phyloP scores from a whole-genome alignment of 2,329 filamentous ascomycete genomes.

The Scedosporium dehoogii region DNA sequence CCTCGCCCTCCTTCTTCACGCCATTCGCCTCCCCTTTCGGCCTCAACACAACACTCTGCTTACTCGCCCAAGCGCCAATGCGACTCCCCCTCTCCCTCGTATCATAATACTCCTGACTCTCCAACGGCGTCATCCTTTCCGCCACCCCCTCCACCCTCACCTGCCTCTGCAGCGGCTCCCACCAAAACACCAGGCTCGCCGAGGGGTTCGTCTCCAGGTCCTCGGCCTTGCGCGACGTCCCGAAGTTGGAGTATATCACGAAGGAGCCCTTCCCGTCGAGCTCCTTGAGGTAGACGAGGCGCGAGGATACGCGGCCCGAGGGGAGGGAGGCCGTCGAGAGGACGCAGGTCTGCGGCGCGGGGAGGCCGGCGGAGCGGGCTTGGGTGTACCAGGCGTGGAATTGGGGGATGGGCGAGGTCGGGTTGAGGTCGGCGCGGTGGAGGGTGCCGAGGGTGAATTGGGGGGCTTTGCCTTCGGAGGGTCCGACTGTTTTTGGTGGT shows the following conservation, averaged over 20 bases:
- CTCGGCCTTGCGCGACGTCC: conserved; percentile 57
- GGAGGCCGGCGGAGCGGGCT: conserved; percentile 47
- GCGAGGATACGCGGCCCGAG: conserved; percentile 71
- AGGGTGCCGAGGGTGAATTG: conserved; percentile 64
- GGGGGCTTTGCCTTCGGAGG: conserved; percentile 57
- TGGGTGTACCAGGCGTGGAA: conserved; percentile 85
- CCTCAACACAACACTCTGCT: conserved; percentile 67
- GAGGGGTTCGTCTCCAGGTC: conserved; percentile 67
- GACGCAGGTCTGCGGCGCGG: conserved; percentile 80
- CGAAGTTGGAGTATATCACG: conserved; percentile 91
- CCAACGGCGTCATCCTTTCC: conserved; percentile 55
- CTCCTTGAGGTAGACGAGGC: conserved; percentile 92
- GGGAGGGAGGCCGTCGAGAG: conserved; percentile 78
- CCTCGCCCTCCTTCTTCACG: conserved; percentile 16
- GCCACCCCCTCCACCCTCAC: conserved; percentile 76
- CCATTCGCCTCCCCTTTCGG: background rate
- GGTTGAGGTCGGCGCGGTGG: conserved; percentile 47
- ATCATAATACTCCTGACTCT: conserved; percentile 62
- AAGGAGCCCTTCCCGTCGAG: conserved; percentile 67
- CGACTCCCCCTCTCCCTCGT: conserved; percentile 67
- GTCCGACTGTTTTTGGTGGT: conserved; percentile 42
- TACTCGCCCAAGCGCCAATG: conserved; percentile 87
- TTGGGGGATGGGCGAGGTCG: conserved; percentile 61
- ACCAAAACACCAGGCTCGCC: conserved; percentile 83
- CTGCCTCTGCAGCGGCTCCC: conserved; percentile 78